Conservation (phyloP, 23 red algal genomes). For the Chondrus crispus region DNA sequence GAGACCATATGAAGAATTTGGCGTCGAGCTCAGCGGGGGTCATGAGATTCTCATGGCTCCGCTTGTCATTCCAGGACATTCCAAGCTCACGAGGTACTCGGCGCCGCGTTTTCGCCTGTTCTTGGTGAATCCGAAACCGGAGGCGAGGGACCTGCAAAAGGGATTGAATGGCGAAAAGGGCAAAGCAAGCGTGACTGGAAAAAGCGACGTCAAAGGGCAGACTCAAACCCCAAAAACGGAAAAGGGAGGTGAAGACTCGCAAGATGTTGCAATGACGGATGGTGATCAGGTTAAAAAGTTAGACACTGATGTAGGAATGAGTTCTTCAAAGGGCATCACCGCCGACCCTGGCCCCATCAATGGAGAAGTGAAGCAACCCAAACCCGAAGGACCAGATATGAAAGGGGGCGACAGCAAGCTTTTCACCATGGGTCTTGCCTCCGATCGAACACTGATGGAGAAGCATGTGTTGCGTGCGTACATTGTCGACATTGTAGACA, state of each 20-base stretch:
- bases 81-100: constrained; percentile 51
- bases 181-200: neutral
- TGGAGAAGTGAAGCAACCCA: too few relatives aligned
- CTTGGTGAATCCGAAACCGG: constrained; percentile 28
- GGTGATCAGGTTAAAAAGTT: too few relatives aligned
- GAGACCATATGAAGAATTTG: constrained; percentile 36
- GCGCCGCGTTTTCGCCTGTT: constrained; percentile 42
- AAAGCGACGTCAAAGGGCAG: neutral
- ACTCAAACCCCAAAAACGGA: neutral
- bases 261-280: neutral
- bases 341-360: too few relatives aligned
- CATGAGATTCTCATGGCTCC: neutral
- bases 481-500: constrained; percentile 69
- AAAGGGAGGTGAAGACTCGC: neutral
- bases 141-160: neutral
- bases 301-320: too few relatives aligned
- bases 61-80: constrained; percentile 41
- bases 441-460: neutral
- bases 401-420: too few relatives aligned
- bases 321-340: too few relatives aligned
- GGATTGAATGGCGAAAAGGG: neutral
- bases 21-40: neutral
- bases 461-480: constrained; percentile 39
- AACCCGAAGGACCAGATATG: too few relatives aligned
- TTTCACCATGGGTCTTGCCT: too few relatives aligned